Evolutionary conservation across 2,329 filamentous ascomycete species (phyloP), one percentile per base, ranked within the genome.

Genomic region (Colletotrichum viniferum): DNA sequence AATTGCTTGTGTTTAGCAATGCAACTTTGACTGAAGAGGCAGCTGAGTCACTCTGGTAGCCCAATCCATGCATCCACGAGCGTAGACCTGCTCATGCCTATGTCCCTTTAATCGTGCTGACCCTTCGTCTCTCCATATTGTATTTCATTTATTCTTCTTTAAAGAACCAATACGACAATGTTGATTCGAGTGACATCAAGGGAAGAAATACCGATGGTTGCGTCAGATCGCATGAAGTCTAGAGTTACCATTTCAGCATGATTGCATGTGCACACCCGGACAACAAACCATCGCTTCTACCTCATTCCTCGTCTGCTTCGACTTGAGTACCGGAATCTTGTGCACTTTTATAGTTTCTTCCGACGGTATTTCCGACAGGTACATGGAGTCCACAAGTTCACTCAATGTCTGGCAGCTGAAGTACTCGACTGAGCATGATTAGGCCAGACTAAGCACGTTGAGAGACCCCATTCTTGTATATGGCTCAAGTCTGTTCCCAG

Each of bases 381-480:
- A 13, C 43, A 21, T 10, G 9, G 18, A 48, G 18, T 13, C 21
- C n/a, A 10, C n/a, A 48, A 48, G n/a, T 21, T 21, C 9, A 1
- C 43, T n/a, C 43, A 0, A 0, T 13, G 43, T 21, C 43, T 48
- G 18, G 9, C 5, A 48, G 18, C 18, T n/a, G 10, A 21, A 48
- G 18, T n/a, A 21, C 5, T 48, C 5, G 18, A 7, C n/a, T 21
- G 18, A 13, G 43, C 0, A 7, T 48, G 3, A 0, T 48, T 21
- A 10, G n/a, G 43, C 0, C 43, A 7, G 18, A 18, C 43, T 48
- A 48, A 48, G 43, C 43, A 21, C 1, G 0, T 21, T 4, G 5
- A 13, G 43, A 43, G 0, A 5, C 0, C 38, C 4, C 18, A n/a
- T 6, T n/a, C 38, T 43, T n/a, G 0, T 43, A 0, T 43, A 6